Base-by-base conservation (phyloP, 768 basidiomycete genomes). In the Suillus discolor region DNA sequence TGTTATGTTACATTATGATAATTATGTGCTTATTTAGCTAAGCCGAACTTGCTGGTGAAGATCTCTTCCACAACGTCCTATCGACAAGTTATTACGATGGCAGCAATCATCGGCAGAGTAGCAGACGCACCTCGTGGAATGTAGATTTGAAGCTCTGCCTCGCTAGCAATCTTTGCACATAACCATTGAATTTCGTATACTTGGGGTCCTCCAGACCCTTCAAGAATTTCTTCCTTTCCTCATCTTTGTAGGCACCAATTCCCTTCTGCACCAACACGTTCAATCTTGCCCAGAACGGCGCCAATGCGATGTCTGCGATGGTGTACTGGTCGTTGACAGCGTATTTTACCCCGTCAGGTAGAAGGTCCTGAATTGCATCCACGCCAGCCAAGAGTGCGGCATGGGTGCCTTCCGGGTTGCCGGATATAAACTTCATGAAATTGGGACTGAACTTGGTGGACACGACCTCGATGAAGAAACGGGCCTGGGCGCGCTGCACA, bases 381-480 rank as follows among this genome's bases (percentile, higher is more conserved):
- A 87, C 70, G 0, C 77, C 84, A 12, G 68, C 67, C 28, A 84
- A 71, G 54, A 88, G 63, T 20, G 25, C 12, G 6, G 38, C 4
- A 42, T 60, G 59, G 4, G 59, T 42, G 12, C 4, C 41, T 42
- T 60, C 59, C 1, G 59, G 39, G 20, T 31, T 42, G 18, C 59
- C 59, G 18, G 18, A 18, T 31, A 18, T 25, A 60, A 60, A 60
- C 18, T 60, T 60, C 59, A 60, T 42, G 39, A 18, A 60, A 60
- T 60, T 73, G 0, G 84, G 78, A 34, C 73, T 60, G 68, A 88
- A 75, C 66, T 83, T 84, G 68, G 77, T 82, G 2, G 79, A 79
- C 42, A 86, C 79, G 8, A 80, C 77, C 65, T 90, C 86, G 73
- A 87, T 82, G 78, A 90, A 88, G 75, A 90, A 85, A 28, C 89